Base-by-base conservation (phyloP, 495 filamentous ascomycete genomes). In the Penicillium cinerascens region DNA sequence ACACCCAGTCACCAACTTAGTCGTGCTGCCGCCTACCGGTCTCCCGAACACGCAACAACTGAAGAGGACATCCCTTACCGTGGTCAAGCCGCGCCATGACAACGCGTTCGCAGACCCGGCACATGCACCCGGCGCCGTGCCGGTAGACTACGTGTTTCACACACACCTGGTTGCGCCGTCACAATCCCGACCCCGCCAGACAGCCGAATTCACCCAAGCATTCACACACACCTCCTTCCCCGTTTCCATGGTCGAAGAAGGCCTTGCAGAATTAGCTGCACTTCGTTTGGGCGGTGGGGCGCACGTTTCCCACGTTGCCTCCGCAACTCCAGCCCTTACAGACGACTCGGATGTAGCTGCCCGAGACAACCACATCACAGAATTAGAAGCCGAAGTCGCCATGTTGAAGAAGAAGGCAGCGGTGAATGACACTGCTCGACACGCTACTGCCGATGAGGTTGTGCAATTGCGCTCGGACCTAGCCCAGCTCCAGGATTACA, bases 1-100 rank as follows among this genome's bases (percentile, higher is more conserved):
- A 22, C 83, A 89, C 26, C 84, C 89, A 6, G 81, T 95, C 43
- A 93, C 88, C 7, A 96, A 93, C 49, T 54, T 96, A 16, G 59
- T 72, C 33, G 84, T 92, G 68, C 70, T 90, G 20, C 79, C 82
- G 6, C 85, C 84, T 0, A 70, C 49, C 23, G 84, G 84, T 8
- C 82, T 92, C 36, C 68, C 80, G 7, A 42, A 59, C 2, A 61
- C 66, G 6, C 51, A 55, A 15, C 55, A 66, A 35, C 59, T 76
- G 18, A 69, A 65, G 26, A 78, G 84, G 17, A 83, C 78, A 42
- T 66, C 82, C 0, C 73, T 79, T 15, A 78, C 75, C 4, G 80
- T 95, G 13, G 75, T 87, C 35, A 95, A 95, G 63, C 91, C 91
- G 0, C 72, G 78, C 59, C 79, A 76, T 58, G 78, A 80, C 47